These are phyloP conservation scores for Magnaporthiopsis rhizophila DNA, from an alignment of 2,329 filamentous ascomycete genomes.

Conservation along the genomic window DNA sequence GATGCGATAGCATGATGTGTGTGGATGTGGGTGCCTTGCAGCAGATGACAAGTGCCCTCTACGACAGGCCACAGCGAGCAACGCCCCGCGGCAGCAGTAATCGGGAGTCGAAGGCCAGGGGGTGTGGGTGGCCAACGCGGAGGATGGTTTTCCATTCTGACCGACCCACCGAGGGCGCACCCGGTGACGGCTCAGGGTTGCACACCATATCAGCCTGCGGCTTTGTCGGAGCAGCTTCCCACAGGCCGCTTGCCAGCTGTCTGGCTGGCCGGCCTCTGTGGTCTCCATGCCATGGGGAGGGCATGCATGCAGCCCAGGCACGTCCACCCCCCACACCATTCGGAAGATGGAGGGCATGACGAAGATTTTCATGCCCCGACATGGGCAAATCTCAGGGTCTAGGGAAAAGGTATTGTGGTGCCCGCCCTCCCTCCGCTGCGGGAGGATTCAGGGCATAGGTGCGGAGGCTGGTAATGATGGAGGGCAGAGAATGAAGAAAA, in stretches of 20 bases:
- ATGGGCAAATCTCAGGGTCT: neutral
- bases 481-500: neutral
- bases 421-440: neutral
- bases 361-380: neutral
- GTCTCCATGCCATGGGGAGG: neutral
- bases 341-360: neutral
- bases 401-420: neutral
- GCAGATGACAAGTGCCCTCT: neutral
- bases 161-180: neutral
- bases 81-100: neutral
- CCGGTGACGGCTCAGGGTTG: constrained; percentile 9
- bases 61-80: no score
- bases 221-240: constrained; percentile 37
- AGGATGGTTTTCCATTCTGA: neutral
- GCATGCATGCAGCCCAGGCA: neutral
- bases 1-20: neutral
- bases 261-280: constrained; percentile 10
- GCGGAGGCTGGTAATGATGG: neutral
- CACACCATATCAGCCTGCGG: constrained; percentile 39
- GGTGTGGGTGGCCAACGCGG: neutral
- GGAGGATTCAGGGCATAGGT: neutral
- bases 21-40: no score
- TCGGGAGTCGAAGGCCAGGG: neutral
- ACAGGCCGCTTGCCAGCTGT: constrained; percentile 18
- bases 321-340: neutral